A percentile compares a stretch with the other conserved stretches of the same genome.
These are phyloP conservation scores for Jasminum sambac DNA, from an alignment of 257 asterid genomes.

Conservation along the genomic window DNA sequence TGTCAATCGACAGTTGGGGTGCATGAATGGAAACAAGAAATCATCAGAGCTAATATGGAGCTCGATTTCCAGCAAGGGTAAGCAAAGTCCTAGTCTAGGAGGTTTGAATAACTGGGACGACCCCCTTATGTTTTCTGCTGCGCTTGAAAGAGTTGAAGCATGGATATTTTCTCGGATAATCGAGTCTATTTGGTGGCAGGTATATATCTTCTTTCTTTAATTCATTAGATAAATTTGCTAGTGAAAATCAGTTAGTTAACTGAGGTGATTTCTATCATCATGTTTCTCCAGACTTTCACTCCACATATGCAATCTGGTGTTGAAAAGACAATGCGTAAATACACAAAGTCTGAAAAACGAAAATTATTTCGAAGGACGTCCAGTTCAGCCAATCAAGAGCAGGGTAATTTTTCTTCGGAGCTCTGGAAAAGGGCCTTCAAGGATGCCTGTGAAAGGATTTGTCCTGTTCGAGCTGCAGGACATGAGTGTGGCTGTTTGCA, in stretches of 20 bases:
- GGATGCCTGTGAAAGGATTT: slow-evolving; percentile 81
- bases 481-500: slow-evolving; percentile 84
- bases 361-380: slow-evolving; percentile 40
- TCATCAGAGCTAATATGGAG: slow-evolving; percentile 55
- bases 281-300: slow-evolving; percentile 58
- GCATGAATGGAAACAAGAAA: slow-evolving; percentile 33
- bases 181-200: slow-evolving; percentile 98
- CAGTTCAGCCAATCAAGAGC: slow-evolving; percentile 47
- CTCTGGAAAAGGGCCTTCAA: slow-evolving; percentile 85
- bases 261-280: slow-evolving; percentile 15
- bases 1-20: slow-evolving; percentile 25
- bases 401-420: slow-evolving; percentile 56
- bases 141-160: slow-evolving; percentile 65
- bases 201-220: slow-evolving; percentile 24
- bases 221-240: neutral
- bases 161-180: slow-evolving; percentile 79
- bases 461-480: slow-evolving; percentile 87
- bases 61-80: slow-evolving; percentile 38
- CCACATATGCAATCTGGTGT: slow-evolving; percentile 84
- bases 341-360: slow-evolving; percentile 34
- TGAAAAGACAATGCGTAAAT: slow-evolving; percentile 40
- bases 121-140: slow-evolving; percentile 47
- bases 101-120: slow-evolving; percentile 55
- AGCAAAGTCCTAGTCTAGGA: slow-evolving; percentile 31
- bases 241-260: slow-evolving; percentile 16